These are phyloP conservation scores for Cryptococcus sp. DNA, from an alignment of 1,284 basidiomycete genomes.

Conservation along the genomic window DNA sequence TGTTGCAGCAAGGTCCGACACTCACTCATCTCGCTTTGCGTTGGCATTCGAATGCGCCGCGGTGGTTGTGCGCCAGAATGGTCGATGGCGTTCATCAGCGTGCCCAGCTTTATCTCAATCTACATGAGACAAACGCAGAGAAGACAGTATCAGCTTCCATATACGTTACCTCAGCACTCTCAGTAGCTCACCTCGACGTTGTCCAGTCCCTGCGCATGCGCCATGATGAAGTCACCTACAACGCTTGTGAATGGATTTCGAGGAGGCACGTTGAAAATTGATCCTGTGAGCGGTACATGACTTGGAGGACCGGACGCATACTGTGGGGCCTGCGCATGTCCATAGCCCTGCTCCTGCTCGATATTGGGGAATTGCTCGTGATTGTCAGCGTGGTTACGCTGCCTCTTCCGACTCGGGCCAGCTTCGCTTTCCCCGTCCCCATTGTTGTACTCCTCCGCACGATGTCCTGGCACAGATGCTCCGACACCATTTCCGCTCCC, in stretches of 20 bases:
- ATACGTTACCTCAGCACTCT: background rate
- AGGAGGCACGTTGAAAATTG: constrained; percentile 88
- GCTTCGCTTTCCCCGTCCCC: constrained; percentile 14
- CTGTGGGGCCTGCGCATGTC: background rate
- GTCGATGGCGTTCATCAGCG: constrained; percentile 62
- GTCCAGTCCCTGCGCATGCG: constrained; percentile 45
- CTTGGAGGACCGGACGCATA: background rate
- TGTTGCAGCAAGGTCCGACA: constrained; percentile 61
- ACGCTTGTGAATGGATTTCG: constrained; percentile 91
- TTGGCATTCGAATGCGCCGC: constrained; percentile 64
- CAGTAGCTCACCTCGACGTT: constrained; percentile 57
- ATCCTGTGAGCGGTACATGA: constrained; percentile 63
- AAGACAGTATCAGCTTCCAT: constrained; percentile 1
- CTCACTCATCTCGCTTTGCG: constrained; percentile 84
- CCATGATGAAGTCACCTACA: constrained; percentile 81
- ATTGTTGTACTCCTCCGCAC: background rate
- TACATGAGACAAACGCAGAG: constrained; percentile 55
- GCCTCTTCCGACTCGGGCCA: constrained; percentile 36
- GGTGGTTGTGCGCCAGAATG: constrained; percentile 13
- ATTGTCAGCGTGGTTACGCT: constrained; percentile 16
- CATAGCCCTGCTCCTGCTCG: constrained; percentile 11
- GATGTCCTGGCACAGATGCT: constrained; percentile 11
- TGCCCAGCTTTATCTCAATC: constrained; percentile 92
- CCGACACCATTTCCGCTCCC: constrained; percentile 1
- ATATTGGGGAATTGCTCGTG: constrained; percentile 1